These are phyloP conservation scores for Aspergillus nidulans DNA, from an alignment of 495 filamentous ascomycete species.

Conservation along the genomic window DNA sequence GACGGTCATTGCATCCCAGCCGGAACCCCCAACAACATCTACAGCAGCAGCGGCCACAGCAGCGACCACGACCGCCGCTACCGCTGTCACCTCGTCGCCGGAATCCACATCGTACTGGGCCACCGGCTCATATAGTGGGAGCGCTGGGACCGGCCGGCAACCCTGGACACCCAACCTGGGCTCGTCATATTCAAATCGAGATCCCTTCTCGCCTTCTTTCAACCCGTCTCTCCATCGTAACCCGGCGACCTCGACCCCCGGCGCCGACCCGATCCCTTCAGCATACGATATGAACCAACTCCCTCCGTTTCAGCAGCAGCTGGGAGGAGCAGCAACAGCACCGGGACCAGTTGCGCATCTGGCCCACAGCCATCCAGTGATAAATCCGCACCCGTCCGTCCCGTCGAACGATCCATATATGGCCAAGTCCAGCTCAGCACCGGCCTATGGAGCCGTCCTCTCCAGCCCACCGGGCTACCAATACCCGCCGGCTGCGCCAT, in stretches of 20 bases:
- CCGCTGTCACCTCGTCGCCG: slow-evolving; percentile 23
- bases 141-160: slow-evolving; percentile 37
- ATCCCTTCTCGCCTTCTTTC: slow-evolving; percentile 54
- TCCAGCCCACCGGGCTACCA: slow-evolving; percentile 51
- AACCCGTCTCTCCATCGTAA: slow-evolving; percentile 38
- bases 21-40: slow-evolving; percentile 47
- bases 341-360: slow-evolving; percentile 23
- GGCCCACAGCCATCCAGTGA: slow-evolving; percentile 37
- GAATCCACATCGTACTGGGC: slow-evolving; percentile 48
- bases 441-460: slow-evolving; percentile 52
- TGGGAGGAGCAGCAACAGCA: slow-evolving; percentile 25
- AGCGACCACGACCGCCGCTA: slow-evolving; percentile 16
- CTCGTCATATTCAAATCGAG: slow-evolving; percentile 37
- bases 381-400: slow-evolving; percentile 52
- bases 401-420: slow-evolving; percentile 59
- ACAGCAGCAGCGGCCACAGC: slow-evolving; percentile 29
- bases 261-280: slow-evolving; percentile 43
- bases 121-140: slow-evolving; percentile 50
- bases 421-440: slow-evolving; percentile 55
- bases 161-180: slow-evolving; percentile 28
- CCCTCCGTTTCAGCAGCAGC: slow-evolving; percentile 54
- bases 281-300: slow-evolving; percentile 56
- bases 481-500: slow-evolving; percentile 54
- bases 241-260: slow-evolving; percentile 47
- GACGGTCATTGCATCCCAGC: slow-evolving; percentile 59